phyloP scores from a whole-genome alignment of 257 asterid genomes.

The Capsicum pubescens region DNA sequence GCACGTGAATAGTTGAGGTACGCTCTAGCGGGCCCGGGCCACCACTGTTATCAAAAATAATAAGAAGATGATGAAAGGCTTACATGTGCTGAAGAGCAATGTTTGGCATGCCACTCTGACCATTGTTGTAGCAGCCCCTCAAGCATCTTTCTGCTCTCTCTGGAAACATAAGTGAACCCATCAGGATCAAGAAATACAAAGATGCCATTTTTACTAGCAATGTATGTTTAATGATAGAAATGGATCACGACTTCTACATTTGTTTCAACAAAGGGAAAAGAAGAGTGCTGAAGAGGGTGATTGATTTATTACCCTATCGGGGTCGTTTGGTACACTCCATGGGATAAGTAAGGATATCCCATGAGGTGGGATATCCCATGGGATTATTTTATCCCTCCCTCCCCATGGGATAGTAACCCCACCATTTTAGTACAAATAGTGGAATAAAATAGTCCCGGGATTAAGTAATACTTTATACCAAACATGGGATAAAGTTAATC shows the following conservation, averaged over 20 bases:
- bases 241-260: background rate
- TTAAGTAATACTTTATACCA: too few species aligned
- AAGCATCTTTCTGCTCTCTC: constrained; percentile 87
- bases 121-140: constrained; percentile 85
- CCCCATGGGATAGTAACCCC: too few species aligned
- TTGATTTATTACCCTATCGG: background rate
- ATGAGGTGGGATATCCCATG: too few species aligned
- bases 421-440: too few species aligned
- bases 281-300: background rate
- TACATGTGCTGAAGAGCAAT: constrained; percentile 68
- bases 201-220: background rate
- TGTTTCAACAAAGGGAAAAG: constrained; percentile 3
- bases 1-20: constrained; percentile 2
- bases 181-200: constrained; percentile 25
- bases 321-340: too few species aligned
- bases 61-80: constrained; percentile 29
- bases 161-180: constrained; percentile 41
- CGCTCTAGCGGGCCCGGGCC: background rate
- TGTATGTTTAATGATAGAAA: background rate
- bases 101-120: constrained; percentile 88
- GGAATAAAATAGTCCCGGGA: too few species aligned
- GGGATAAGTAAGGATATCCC: too few species aligned
- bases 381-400: too few species aligned
- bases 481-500: too few species aligned
- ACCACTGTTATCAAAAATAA: background rate